Base-by-base conservation (phyloP, 768 basidiomycete species). In the Psilocybe azurescens region DNA sequence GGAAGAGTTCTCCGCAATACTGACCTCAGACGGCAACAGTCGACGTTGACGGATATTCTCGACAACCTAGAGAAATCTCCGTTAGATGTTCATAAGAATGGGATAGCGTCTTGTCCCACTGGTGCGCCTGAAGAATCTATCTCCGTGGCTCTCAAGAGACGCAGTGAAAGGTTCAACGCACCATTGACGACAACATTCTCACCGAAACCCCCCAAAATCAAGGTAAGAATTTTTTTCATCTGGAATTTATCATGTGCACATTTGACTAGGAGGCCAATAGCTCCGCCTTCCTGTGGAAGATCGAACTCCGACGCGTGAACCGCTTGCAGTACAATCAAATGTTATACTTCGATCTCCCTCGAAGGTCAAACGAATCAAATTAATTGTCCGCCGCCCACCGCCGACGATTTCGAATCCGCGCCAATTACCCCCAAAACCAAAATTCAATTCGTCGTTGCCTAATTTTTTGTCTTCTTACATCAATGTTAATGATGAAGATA, bases 311-410 rank as follows among this genome's bases (percentile, higher is more conserved):
- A 36, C 30, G 5, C 10, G 29, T 51, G 48, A 38, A 46, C 32
- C 60, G 13, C 62, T 48, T 3, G 5, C 24, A 33, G 18, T 56
- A 18, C n/a, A 18, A 29, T 54, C 62, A 9, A 28, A 52, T 60
- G 39, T 41, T 16, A 2, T 54, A 11, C 48, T 24, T 8, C 28
- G 28, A 3, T 46, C 65, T 16, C 61, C 51, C 6, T 54, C 61
- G 5, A 66, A 69, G 32, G 81, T 92, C 60, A 87, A 83, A 70
- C 86, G 91, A 56, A 79, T 93, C 52, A 85, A 82, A 67, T 78
- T 90, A 59, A 82, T 91, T 51, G 89, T 94, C 13, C 83, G 89
- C 41, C 78, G 78, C 11, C 91, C 91, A 6, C 81, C 83, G 1
- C 86, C 86, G 2, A 70, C 77, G 1, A 77, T 87, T 47, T 85